Base-by-base conservation (phyloP, 371 early-diverging fungal species). In the Polyrhizophydium stewartii region DNA sequence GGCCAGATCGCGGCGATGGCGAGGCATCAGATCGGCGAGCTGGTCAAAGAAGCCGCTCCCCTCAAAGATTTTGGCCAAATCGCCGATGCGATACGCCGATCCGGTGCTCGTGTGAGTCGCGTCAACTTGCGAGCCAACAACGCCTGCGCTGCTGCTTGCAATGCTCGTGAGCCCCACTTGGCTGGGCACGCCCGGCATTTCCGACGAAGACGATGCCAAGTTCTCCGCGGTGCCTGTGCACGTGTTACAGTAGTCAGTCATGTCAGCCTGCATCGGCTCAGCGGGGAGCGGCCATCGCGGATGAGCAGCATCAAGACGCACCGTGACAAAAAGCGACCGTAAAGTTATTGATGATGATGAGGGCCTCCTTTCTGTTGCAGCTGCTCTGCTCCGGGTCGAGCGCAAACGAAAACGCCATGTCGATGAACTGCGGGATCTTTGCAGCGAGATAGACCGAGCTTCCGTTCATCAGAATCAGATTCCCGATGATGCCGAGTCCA, bases 401-500 rank as follows among this genome's bases (percentile, higher is more conserved):
- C 12, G 43, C 56, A 55, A 40, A 67, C 21, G 64, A 40, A 40
- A 72, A 67, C 7, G 70, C 70, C 73, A 72, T 72, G 37, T 70
- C 67, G 1, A 72, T 33, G 51, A 72, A 69, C 30, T 72, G 70
- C 13, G 73, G 73, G n/a, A 72, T 69, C 47, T 65, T 65, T 0
- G 50, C 49, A 28, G 24, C 31, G 9, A 72, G 45, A 24, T 37
- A 41, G 9, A 35, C 40, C 25, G 62, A 70, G 61, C 73, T 69
- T 19, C 64, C 65, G 37, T 61, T 59, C 30, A 72, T 60, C 28
- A 72, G 41, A 43, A 69, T 69, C 13, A 72, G 33, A 46, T 72
- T 72, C 16, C 73, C 73, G 22, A 72, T 67, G 13, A 72, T 67
- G 25, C 73, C 73, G 2, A 69, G 58, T 7, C 62, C 73, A 45